A percentile compares a stretch with the other conserved stretches of the same genome.
These are phyloP conservation scores for Apiospora aurea DNA, from an alignment of 2,329 filamentous ascomycete genomes.

Conservation along the genomic window DNA sequence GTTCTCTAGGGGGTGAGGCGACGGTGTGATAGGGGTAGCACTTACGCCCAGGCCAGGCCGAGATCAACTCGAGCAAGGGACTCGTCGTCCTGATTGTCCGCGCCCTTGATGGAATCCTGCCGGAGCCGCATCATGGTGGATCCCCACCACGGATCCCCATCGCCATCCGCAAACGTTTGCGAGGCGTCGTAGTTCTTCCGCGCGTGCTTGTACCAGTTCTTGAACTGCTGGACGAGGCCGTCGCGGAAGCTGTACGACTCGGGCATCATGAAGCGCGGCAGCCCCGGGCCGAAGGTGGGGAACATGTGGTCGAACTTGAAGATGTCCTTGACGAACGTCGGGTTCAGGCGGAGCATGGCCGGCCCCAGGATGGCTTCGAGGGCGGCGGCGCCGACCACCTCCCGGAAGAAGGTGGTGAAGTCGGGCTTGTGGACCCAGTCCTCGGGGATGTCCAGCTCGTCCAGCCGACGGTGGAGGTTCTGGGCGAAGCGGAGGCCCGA, in stretches of 20 bases:
- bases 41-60: conserved; percentile 32
- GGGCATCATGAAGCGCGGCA: background rate
- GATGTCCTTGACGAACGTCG: conserved; percentile 30
- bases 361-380: conserved; percentile 33
- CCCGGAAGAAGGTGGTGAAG: no score
- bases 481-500: no score
- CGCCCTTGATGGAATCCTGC: conserved; percentile 28
- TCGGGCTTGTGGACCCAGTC: no score
- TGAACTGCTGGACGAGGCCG: conserved; percentile 25
- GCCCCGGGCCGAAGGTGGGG: background rate
- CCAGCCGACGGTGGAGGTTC: no score
- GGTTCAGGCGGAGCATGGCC: conserved; percentile 30
- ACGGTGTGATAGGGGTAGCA: conserved; percentile 27
- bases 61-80: conserved; percentile 31
- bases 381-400: conserved; percentile 27
- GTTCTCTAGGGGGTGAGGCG: background rate
- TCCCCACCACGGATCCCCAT: conserved; percentile 34
- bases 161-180: conserved; percentile 26
- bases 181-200: no score
- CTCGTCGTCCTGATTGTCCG: conserved; percentile 31
- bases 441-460: no score
- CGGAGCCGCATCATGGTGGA: conserved; percentile 31
- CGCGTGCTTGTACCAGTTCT: conserved; percentile 29
- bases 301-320: conserved; percentile 31
- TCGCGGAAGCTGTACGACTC: background rate